phyloP scores from a whole-genome alignment of 352 stramenopile genomes.

The Phytopythium helicoides region DNA sequence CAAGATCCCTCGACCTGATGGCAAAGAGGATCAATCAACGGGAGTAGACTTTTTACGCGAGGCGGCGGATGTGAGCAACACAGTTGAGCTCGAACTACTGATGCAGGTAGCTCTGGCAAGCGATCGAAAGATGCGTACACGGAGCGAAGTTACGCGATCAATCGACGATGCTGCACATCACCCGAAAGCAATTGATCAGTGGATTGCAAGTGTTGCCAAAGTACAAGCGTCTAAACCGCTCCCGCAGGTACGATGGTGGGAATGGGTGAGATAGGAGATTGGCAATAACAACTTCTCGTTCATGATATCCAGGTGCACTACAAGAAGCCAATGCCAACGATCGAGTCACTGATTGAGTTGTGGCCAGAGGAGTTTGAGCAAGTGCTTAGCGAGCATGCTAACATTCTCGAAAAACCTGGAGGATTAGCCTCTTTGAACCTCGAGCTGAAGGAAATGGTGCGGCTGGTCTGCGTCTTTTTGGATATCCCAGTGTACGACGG shows the following conservation, averaged over 20 bases:
- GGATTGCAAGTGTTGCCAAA: constrained; percentile 91
- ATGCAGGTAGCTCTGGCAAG: constrained; percentile 74
- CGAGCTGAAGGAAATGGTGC: constrained; percentile 77
- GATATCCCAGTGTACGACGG: constrained; percentile 90
- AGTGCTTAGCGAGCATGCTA: constrained; percentile 33
- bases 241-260: constrained; percentile 30
- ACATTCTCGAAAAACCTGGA: constrained; percentile 7
- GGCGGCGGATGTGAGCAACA: constrained; percentile 84
- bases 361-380: constrained; percentile 89
- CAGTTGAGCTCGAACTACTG: constrained; percentile 88
- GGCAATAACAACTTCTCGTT: neutral
- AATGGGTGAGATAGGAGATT: neutral
- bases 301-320: constrained; percentile 50
- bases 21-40: constrained; percentile 54
- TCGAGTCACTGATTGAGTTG: constrained; percentile 87
- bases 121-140: constrained; percentile 24
- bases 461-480: constrained; percentile 86
- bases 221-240: constrained; percentile 82
- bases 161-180: constrained; percentile 90
- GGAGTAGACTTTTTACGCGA: constrained; percentile 89
- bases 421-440: constrained; percentile 71
- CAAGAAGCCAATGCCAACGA: constrained; percentile 86
- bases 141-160: constrained; percentile 66
- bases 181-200: constrained; percentile 87
- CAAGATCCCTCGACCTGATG: constrained; percentile 87